Evolutionary conservation across 2,329 filamentous ascomycete species (phyloP).

Genomic region (Aureobasidium mangrovei): DNA sequence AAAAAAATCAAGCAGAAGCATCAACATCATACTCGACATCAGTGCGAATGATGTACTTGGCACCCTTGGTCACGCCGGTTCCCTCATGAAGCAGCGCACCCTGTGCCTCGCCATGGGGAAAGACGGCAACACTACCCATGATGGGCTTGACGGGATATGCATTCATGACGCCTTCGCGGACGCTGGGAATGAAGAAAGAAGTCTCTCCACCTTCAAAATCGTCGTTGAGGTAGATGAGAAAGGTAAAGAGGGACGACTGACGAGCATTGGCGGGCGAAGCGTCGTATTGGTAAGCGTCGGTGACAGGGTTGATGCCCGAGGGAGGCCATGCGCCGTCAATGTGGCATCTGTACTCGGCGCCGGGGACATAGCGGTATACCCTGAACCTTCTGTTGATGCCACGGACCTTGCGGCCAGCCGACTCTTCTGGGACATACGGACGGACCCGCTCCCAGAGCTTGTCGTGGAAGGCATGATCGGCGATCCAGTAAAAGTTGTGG

Average conservation of each 20-base stretch:
- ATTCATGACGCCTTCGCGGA: slow-evolving; percentile 56
- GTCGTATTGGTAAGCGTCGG: slow-evolving; percentile 57
- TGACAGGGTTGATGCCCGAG: slow-evolving; percentile 50
- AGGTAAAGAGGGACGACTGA: slow-evolving; percentile 61
- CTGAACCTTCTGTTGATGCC: slow-evolving; percentile 62
- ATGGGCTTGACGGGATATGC: slow-evolving; percentile 60
- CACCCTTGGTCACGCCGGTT: slow-evolving; percentile 58
- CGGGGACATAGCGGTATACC: slow-evolving; percentile 64
- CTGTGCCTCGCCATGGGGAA: slow-evolving; percentile 59
- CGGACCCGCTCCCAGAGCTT: slow-evolving; percentile 54
- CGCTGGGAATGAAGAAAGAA: slow-evolving; percentile 59
- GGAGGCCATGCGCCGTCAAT: slow-evolving; percentile 68
- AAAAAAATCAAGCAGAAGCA: slow-evolving; percentile 9
- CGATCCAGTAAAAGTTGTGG: slow-evolving; percentile 67
- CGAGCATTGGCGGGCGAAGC: slow-evolving; percentile 49
- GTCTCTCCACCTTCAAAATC: slow-evolving; percentile 65
- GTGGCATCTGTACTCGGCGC: slow-evolving; percentile 62
- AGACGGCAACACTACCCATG: slow-evolving; percentile 59
- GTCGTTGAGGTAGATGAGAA: slow-evolving; percentile 61
- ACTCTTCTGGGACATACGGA: slow-evolving; percentile 46
- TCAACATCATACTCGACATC: slow-evolving; percentile 62
- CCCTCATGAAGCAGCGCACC: slow-evolving; percentile 61
- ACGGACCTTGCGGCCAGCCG: slow-evolving; percentile 49
- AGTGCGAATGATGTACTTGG: slow-evolving; percentile 61
- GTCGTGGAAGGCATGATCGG: slow-evolving; percentile 55